phyloP scores from a whole-genome alignment of 2,329 filamentous ascomycete species.

The Colletotrichum sp. region DNA sequence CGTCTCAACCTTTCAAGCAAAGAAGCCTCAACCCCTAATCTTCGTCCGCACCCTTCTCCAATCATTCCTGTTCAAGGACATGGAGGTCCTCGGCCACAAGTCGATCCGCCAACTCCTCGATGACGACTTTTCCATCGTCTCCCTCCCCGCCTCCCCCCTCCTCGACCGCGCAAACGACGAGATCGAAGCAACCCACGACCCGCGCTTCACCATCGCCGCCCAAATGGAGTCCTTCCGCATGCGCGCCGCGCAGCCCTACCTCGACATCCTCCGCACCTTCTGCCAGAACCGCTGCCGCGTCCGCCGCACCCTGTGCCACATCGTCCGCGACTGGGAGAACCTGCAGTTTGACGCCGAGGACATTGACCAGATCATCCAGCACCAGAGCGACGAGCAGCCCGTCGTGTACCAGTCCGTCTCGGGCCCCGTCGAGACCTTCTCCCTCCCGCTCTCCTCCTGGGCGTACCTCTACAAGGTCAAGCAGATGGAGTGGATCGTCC shows the following conservation, averaged over 20 bases:
- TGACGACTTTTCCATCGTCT: slow-evolving; percentile 79
- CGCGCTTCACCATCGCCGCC: slow-evolving; percentile 74
- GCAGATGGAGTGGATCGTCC: slow-evolving; percentile 85
- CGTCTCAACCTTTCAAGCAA: slow-evolving; percentile 75
- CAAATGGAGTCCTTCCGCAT: slow-evolving; percentile 75
- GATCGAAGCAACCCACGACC: slow-evolving; percentile 75
- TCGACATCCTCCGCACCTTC: slow-evolving; percentile 83
- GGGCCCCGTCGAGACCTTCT: slow-evolving; percentile 59
- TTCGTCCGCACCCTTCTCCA: slow-evolving; percentile 85
- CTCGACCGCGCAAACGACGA: slow-evolving; percentile 78
- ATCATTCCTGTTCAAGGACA: slow-evolving; percentile 75
- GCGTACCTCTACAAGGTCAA: slow-evolving; percentile 88
- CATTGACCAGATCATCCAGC: slow-evolving; percentile 71
- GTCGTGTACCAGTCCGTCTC: slow-evolving; percentile 49
- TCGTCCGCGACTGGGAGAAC: slow-evolving; percentile 81
- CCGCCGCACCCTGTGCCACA: slow-evolving; percentile 86
- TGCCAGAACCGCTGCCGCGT: slow-evolving; percentile 92
- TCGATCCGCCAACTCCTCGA: slow-evolving; percentile 79
- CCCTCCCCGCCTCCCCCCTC: slow-evolving; percentile 74
- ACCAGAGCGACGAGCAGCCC: slow-evolving; percentile 65
- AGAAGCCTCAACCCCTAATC: slow-evolving; percentile 81
- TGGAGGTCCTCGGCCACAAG: slow-evolving; percentile 70
- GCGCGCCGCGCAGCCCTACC: slow-evolving; percentile 70
- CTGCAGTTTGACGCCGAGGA: slow-evolving; percentile 84
- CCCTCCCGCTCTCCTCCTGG: slow-evolving; percentile 85